These are phyloP conservation scores for Fusarium stilboides DNA, from an alignment of 2,329 filamentous ascomycete genomes.

Conservation along the genomic window DNA sequence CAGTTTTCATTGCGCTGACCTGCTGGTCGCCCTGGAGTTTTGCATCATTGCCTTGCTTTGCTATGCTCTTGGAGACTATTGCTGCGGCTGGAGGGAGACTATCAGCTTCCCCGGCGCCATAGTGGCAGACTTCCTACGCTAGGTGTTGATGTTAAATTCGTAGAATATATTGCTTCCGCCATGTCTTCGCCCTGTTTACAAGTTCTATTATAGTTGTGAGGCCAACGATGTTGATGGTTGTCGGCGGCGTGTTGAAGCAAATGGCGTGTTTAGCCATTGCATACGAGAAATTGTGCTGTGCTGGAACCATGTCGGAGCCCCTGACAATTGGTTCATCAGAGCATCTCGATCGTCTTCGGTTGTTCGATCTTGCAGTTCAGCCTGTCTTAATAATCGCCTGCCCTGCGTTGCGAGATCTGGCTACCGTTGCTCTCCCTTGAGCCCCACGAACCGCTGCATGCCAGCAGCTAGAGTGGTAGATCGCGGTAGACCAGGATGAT, in stretches of 20 bases:
- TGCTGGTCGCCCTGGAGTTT: constrained; percentile 24
- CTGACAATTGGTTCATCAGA: constrained; percentile 12
- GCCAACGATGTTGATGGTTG: constrained; percentile 29
- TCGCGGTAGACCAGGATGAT: constrained; percentile 24
- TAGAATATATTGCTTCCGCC: neutral
- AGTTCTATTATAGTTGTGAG: constrained; percentile 26
- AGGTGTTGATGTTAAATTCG: neutral
- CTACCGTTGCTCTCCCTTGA: constrained; percentile 34
- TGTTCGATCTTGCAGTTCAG: constrained; percentile 39
- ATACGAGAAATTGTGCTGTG: constrained; percentile 12
- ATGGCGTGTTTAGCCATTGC: constrained; percentile 34
- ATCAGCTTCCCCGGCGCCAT: constrained; percentile 5
- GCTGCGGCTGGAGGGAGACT: constrained; percentile 13
- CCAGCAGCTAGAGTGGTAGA: constrained; percentile 30
- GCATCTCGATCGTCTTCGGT: constrained; percentile 38
- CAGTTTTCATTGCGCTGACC: constrained; percentile 30
- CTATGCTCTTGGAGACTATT: constrained; percentile 8
- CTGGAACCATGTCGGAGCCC: constrained; percentile 9
- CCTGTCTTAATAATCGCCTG: constrained; percentile 38
- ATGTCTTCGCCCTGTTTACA: neutral
- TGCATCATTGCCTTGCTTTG: constrained; percentile 27
- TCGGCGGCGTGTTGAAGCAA: constrained; percentile 22
- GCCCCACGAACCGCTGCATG: constrained; percentile 43
- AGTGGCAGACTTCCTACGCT: neutral
- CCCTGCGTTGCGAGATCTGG: constrained; percentile 40